Percentiles rank a stretch among this genome's conserved stretches.
Conservation (phyloP, 2,329 filamentous ascomycete species). For the Catunica adiposa region DNA sequence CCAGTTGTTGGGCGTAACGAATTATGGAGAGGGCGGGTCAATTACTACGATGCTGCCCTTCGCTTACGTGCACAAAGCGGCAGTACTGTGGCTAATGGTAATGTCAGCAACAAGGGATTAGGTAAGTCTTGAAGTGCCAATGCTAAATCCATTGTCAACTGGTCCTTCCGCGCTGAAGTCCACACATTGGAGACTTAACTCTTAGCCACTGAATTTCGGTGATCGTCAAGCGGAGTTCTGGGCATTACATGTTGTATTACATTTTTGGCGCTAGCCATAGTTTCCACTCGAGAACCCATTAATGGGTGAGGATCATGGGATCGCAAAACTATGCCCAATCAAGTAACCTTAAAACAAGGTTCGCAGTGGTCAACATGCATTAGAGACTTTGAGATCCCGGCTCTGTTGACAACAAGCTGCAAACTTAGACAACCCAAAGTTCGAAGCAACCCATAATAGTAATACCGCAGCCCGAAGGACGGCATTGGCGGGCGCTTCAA, state of each 20-base stretch:
- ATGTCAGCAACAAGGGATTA: neutral
- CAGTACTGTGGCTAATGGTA: neutral
- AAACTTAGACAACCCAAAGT: neutral
- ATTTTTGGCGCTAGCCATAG: too few relatives aligned
- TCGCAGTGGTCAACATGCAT: neutral
- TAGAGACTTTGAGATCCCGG: neutral
- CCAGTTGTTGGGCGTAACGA: neutral
- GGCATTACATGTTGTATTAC: too few relatives aligned
- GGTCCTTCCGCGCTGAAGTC: neutral
- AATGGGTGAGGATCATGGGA: conserved; percentile 1
- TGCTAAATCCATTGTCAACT: neutral
- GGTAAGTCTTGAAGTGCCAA: neutral
- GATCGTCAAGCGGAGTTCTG: too few relatives aligned
- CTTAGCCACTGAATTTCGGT: neutral
- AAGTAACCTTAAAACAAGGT: neutral
- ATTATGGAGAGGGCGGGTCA: neutral
- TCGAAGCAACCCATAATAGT: too few relatives aligned
- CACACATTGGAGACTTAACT: neutral
- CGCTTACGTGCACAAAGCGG: neutral
- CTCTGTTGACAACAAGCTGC: neutral
- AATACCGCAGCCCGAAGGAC: neutral
- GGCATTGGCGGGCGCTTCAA: too few relatives aligned
- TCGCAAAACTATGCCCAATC: neutral
- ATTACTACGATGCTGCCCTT: neutral
- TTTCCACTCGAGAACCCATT: neutral